Conservation (phyloP, 148 eudicot species). For the Cornus suecica region DNA sequence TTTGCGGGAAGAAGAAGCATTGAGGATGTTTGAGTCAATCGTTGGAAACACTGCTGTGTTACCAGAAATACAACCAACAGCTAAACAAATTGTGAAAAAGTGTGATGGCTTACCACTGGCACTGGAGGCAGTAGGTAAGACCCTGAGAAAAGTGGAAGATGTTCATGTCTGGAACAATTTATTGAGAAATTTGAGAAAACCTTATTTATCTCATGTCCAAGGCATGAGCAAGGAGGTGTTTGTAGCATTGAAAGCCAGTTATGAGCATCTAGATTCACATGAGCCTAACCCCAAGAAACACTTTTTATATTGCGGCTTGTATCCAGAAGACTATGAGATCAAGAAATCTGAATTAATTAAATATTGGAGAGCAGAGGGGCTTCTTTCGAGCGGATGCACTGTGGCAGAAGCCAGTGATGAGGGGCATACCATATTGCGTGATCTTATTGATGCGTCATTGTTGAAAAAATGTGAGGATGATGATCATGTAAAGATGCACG, state of each 20-base stretch:
- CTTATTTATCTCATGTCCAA: not conserved
- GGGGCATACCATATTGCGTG: not conserved
- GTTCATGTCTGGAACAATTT: not conserved
- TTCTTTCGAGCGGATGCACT: not conserved
- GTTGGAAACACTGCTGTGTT: not conserved
- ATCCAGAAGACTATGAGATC: not conserved
- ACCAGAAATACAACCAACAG: not conserved
- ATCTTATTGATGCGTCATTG: not conserved
- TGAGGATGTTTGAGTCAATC: not conserved
- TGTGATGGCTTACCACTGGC: slow-evolving; percentile 10
- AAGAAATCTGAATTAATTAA: not conserved
- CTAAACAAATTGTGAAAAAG: not conserved
- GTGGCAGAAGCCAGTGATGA: not conserved
- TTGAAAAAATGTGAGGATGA: not conserved
- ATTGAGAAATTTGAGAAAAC: not conserved
- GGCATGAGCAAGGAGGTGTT: not conserved
- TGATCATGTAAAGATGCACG: not conserved
- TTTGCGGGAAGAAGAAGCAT: not conserved
- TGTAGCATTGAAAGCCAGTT: not conserved
- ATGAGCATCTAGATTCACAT: not conserved
- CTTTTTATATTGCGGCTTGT: not conserved
- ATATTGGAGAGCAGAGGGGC: slow-evolving; percentile 1
- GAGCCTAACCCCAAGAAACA: not conserved
- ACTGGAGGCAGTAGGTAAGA: not conserved
- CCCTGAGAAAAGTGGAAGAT: not conserved